phyloP scores from a whole-genome alignment of 495 filamentous ascomycete species.

The Bacidia gigantensis region DNA sequence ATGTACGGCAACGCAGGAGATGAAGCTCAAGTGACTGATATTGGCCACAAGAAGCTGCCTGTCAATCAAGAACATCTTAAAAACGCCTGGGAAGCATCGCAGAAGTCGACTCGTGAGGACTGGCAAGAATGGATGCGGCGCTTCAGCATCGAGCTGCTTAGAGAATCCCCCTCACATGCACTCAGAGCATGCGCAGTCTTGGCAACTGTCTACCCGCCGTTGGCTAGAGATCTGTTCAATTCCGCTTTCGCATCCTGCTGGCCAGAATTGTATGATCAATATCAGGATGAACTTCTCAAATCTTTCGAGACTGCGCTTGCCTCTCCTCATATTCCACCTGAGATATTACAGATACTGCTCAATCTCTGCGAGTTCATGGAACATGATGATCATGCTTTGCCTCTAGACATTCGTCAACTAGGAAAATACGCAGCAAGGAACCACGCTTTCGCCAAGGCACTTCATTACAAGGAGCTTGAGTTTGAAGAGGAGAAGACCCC shows the following conservation, averaged over 20 bases:
- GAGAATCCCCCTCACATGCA: slow-evolving; percentile 91
- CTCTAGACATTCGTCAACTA: slow-evolving; percentile 87
- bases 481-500: slow-evolving; percentile 95
- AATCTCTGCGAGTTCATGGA: slow-evolving; percentile 99
- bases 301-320: slow-evolving; percentile 92
- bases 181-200: slow-evolving; percentile 84
- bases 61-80: slow-evolving; percentile 96
- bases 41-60: slow-evolving; percentile 81
- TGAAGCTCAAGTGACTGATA: slow-evolving; percentile 66
- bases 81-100: slow-evolving; percentile 89
- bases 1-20: slow-evolving; percentile 65
- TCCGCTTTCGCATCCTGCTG: slow-evolving; percentile 97
- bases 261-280: slow-evolving; percentile 92
- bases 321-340: slow-evolving; percentile 83
- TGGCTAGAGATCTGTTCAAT: slow-evolving; percentile 92
- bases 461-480: slow-evolving; percentile 97
- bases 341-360: slow-evolving; percentile 84
- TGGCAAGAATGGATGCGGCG: slow-evolving; percentile 98
- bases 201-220: slow-evolving; percentile 76
- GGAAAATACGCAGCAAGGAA: slow-evolving; percentile 89
- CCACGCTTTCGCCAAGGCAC: slow-evolving; percentile 92
- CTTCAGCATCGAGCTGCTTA: slow-evolving; percentile 88
- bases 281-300: slow-evolving; percentile 84
- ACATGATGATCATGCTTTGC: slow-evolving; percentile 94
- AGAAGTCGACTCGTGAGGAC: slow-evolving; percentile 91